Evolutionary conservation across 345 rosid species (phyloP).

Genomic region (Rhodamnia rubescens): DNA sequence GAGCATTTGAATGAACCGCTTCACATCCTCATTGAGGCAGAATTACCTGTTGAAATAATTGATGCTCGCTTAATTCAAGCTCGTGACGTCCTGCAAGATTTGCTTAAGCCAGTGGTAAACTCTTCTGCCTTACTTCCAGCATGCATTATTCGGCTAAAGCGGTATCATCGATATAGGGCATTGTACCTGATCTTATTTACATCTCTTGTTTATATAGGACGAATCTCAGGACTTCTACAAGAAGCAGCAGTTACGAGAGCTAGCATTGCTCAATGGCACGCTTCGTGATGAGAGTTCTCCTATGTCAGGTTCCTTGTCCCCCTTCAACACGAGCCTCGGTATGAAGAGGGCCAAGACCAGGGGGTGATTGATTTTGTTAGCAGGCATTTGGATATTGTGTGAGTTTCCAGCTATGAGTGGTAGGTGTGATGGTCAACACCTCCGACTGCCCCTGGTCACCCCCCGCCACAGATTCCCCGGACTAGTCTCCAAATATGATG

Average conservation of each 20-base stretch:
- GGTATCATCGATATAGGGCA: neutral
- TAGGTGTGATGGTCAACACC: neutral
- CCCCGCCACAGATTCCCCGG: neutral
- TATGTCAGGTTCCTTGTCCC: conserved; percentile 89
- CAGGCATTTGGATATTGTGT: neutral
- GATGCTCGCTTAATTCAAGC: conserved; percentile 93
- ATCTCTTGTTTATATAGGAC: conserved; percentile 28
- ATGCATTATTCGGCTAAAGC: neutral
- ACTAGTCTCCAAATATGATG: neutral
- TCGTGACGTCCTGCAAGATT: conserved; percentile 83
- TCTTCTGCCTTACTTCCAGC: neutral
- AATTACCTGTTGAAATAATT: conserved; percentile 78
- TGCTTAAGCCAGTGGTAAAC: conserved; percentile 81
- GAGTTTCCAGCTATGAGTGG: neutral
- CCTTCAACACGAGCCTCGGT: conserved; percentile 77
- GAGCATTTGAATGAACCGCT: conserved; percentile 95
- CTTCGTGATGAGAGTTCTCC: conserved; percentile 91
- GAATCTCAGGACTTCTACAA: conserved; percentile 93
- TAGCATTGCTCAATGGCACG: conserved; percentile 87
- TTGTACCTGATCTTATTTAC: neutral
- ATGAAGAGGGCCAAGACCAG: conserved; percentile 97
- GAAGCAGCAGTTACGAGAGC: conserved; percentile 94
- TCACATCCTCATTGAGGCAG: conserved; percentile 90
- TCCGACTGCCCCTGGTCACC: neutral
- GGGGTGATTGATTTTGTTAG: conserved; percentile 23